These are phyloP conservation scores for Pseudovirgaria hyperparasitica DNA, from an alignment of 2,329 filamentous ascomycete genomes.

Conservation along the genomic window DNA sequence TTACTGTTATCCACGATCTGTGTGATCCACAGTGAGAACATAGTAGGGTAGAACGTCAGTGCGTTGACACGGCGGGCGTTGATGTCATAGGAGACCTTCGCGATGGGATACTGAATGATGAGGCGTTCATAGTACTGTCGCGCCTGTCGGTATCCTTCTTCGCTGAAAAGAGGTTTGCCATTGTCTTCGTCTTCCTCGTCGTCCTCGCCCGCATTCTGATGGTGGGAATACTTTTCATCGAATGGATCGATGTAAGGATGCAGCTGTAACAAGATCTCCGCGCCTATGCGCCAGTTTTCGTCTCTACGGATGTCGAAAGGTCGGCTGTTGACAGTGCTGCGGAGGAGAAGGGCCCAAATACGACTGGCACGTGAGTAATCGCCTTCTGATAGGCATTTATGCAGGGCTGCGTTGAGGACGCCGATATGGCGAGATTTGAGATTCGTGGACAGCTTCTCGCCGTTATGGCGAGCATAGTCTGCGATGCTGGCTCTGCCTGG, in stretches of 20 bases:
- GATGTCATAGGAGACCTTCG: constrained; percentile 48
- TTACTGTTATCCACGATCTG: constrained; percentile 49
- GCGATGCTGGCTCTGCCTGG: constrained; percentile 6
- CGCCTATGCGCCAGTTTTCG: constrained; percentile 70
- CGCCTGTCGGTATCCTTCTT: constrained; percentile 42
- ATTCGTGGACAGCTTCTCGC: constrained; percentile 11
- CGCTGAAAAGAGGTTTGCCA: constrained; percentile 18
- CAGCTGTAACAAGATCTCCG: constrained; percentile 64
- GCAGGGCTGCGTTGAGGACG: constrained; percentile 55
- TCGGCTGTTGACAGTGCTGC: constrained; percentile 43
- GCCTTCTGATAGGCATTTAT: constrained; percentile 56
- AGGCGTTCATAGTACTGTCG: constrained; percentile 65
- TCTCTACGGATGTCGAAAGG: constrained; percentile 56
- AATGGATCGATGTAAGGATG: constrained; percentile 6
- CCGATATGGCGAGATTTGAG: constrained; percentile 46
- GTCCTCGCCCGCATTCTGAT: not conserved
- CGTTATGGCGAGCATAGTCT: too few species aligned
- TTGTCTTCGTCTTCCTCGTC: constrained; percentile 5
- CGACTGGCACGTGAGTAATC: constrained; percentile 61
- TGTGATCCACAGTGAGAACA: constrained; percentile 73
- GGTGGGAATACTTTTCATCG: constrained; percentile 2
- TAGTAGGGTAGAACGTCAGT: constrained; percentile 66
- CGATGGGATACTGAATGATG: constrained; percentile 57
- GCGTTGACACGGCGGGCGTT: constrained; percentile 49
- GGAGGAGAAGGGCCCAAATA: constrained; percentile 62